Conservation (phyloP, 2,329 filamentous ascomycete species). For the Cadophora sp. region DNA sequence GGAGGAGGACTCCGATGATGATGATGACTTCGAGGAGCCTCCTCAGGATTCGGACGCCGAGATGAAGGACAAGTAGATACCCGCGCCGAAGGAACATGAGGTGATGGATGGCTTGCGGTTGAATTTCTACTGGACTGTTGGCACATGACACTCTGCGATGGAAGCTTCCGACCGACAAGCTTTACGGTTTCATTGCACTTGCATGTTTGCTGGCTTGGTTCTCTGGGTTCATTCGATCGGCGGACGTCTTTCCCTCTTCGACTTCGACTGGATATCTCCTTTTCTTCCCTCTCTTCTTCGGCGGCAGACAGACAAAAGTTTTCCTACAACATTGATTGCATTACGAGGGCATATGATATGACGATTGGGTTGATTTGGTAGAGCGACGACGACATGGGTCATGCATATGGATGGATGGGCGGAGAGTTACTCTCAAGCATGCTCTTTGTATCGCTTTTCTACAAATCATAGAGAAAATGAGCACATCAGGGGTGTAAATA, state of each 20-base stretch:
- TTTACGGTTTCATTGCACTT: slow-evolving; percentile 17
- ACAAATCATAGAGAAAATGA: slow-evolving; percentile 27
- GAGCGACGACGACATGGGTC: slow-evolving; percentile 7
- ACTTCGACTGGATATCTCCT: slow-evolving; percentile 29
- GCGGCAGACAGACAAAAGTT: slow-evolving; percentile 31
- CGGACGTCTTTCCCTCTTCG: background rate
- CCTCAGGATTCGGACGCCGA: slow-evolving; percentile 6
- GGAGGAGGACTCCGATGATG: slow-evolving; percentile 66
- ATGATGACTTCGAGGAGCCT: slow-evolving; percentile 66
- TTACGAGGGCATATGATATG: slow-evolving; percentile 40
- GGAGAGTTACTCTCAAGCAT: slow-evolving; percentile 18
- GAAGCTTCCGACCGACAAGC: slow-evolving; percentile 1
- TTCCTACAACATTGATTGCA: slow-evolving; percentile 29
- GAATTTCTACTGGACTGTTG: slow-evolving; percentile 21
- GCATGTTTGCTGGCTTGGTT: slow-evolving; percentile 9
- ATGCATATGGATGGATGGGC: slow-evolving; percentile 19
- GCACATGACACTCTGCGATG: slow-evolving; percentile 10
- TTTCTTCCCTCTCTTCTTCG: slow-evolving; percentile 23
- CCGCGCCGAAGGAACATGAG: background rate
- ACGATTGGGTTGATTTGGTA: slow-evolving; percentile 29
- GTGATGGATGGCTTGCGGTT: background rate
- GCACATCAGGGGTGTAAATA: slow-evolving; percentile 19
- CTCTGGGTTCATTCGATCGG: background rate
- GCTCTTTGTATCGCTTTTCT: slow-evolving; percentile 24
- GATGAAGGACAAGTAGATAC: slow-evolving; percentile 64